These are phyloP conservation scores for Eucalyptus pumila DNA, from an alignment of 345 rosid species.

Conservation along the genomic window DNA sequence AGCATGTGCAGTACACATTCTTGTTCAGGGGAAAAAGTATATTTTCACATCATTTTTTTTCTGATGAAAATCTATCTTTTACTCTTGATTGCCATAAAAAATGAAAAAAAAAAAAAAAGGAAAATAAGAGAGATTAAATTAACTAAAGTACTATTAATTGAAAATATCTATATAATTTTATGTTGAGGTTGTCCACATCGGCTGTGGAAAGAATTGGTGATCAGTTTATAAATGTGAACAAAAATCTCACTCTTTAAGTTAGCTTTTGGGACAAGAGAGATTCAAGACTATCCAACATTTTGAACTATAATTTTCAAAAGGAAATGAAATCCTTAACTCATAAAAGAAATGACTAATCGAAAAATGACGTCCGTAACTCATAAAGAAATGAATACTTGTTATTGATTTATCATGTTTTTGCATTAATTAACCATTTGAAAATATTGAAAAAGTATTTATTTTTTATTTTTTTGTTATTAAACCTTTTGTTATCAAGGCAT, in stretches of 20 bases:
- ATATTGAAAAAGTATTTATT: background rate
- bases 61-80: background rate
- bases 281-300: background rate
- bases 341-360: background rate
- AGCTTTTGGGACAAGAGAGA: no score
- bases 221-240: rapidly evolving
- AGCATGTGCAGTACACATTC: background rate
- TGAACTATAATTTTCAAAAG: background rate
- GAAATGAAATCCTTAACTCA: background rate
- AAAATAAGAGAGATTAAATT: background rate
- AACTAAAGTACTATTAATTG: background rate
- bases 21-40: background rate
- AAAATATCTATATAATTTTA: background rate
- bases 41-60: background rate
- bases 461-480: background rate
- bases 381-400: background rate
- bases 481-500: background rate
- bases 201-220: rapidly evolving
- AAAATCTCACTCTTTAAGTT: rapidly evolving
- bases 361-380: no score
- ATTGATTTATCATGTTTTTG: background rate
- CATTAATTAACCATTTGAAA: background rate
- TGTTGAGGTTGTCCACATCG: no score
- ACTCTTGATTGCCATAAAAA: background rate
- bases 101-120: background rate